Base-by-base conservation (phyloP, 441 rosid genomes). In the Bocquillonia castaneifolia region DNA sequence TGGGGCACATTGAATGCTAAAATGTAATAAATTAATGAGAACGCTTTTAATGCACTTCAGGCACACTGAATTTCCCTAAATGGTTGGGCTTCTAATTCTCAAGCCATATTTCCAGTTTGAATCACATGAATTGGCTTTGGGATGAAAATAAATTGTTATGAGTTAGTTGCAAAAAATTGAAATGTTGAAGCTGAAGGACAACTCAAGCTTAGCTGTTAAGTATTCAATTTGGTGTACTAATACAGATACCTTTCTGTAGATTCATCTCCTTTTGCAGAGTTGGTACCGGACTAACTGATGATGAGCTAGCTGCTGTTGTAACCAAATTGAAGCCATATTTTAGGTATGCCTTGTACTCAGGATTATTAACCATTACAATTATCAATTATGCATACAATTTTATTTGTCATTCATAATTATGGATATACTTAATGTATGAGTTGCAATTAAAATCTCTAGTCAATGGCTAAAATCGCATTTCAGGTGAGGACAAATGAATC, bases 231-330 rank as follows among this genome's bases (percentile, higher is more conserved):
- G 28, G 20, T 17, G 37, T 31, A 40, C 58, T 70, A 34, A 70
- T 29, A 47, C 25, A 32, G 52, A 70, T 59, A 25, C 12, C 29
- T 71, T 79, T 63, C 67, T 83, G 88, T 87, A 94, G 99, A 75
- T 94, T 90, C 82, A 63, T 90, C 73, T 92, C 99, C 63, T 90
- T 94, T 74, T 92, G 99, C 84, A 86, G 98, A 84, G 97, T 94
- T 70, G 99, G 99, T 73, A 87, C 93, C 32, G 99, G 99, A 59
- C 86, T 92, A 36, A 79, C 97, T 56, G 88, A 90, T 73, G 96
- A 94, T 51, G 99, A 94, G 79, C 91, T 88, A 37, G 81, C 88
- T 77, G 83, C 91, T 74, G 80, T 94, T 78, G 83, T 88, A 17
- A 82, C 82, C 68, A 94, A 94, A 82, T 74, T 94, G 83, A 92